Percentiles rank a stretch among this genome's conserved stretches.
Conservation (phyloP, 2,329 filamentous ascomycete species). For the Pestalotiopsis sp. region DNA sequence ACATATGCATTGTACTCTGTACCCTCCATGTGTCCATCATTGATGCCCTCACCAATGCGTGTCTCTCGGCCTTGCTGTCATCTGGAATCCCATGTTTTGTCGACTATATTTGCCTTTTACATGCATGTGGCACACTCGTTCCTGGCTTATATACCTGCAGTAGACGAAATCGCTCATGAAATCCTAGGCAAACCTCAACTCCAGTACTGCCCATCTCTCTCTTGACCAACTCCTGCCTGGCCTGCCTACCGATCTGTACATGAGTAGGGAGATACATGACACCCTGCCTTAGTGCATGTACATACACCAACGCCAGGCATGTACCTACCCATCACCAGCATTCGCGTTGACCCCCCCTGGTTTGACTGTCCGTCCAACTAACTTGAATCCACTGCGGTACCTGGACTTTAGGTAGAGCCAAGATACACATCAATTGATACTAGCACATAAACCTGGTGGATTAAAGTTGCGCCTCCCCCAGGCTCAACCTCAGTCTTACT, state of each 20-base stretch:
- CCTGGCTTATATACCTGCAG: too few relatives aligned
- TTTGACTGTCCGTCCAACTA: not conserved
- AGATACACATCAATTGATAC: not conserved
- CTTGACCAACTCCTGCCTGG: too few relatives aligned
- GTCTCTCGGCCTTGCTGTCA: too few relatives aligned
- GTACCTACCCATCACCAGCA: not conserved
- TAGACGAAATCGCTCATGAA: too few relatives aligned
- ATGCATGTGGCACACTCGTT: too few relatives aligned
- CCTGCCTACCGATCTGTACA: too few relatives aligned
- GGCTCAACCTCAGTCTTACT: constrained; percentile 8
- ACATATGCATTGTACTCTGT: not conserved
- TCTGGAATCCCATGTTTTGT: too few relatives aligned
- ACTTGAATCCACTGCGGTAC: not conserved
- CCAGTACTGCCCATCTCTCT: too few relatives aligned
- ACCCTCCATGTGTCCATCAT: not conserved
- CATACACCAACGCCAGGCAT: not conserved
- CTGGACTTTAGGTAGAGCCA: not conserved
- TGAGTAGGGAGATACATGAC: not conserved
- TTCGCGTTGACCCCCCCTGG: not conserved
- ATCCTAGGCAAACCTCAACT: too few relatives aligned
- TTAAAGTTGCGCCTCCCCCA: constrained; percentile 16
- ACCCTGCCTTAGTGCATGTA: not conserved
- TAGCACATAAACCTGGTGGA: constrained; percentile 1
- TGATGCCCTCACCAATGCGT: not conserved
- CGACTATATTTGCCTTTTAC: too few relatives aligned